Evolutionary conservation across 306 rosid genomes (phyloP).

Genomic region (Chamaecrista fasciculata): DNA sequence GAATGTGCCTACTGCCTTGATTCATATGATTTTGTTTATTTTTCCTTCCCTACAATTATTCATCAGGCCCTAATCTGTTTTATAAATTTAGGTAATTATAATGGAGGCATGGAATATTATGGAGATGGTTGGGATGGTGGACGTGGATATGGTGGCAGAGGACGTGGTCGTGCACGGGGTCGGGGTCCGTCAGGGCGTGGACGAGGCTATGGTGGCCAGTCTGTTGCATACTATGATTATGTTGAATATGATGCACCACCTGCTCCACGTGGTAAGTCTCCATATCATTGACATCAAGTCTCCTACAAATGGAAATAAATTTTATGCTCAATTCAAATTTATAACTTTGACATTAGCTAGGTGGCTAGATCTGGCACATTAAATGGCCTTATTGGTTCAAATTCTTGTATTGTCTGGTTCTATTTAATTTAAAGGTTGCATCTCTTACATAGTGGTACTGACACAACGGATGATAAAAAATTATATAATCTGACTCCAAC

Average conservation of each 20-base stretch:
- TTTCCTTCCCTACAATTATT: constrained; percentile 7
- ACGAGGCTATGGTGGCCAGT: constrained; percentile 55
- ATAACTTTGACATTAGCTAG: not conserved
- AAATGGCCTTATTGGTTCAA: not conserved
- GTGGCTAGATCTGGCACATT: not conserved
- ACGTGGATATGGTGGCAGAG: constrained; percentile 70
- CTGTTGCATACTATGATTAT: constrained; percentile 59
- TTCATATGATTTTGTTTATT: not conserved
- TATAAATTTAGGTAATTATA: constrained; percentile 50
- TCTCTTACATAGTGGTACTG: not conserved
- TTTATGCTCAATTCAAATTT: not conserved
- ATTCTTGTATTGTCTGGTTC: constrained; percentile 3
- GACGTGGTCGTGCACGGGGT: constrained; percentile 68
- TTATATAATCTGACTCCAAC: not conserved
- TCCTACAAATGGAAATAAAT: constrained; percentile 5
- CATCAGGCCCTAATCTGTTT: not conserved
- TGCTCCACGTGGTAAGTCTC: constrained; percentile 61
- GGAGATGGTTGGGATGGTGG: constrained; percentile 84
- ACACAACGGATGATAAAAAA: not conserved
- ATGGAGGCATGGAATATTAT: constrained; percentile 56
- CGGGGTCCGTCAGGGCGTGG: constrained; percentile 58
- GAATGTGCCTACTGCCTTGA: not conserved
- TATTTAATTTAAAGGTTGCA: not conserved
- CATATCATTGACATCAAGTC: not conserved
- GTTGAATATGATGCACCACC: constrained; percentile 63